Percentiles rank a stretch among this genome's conserved stretches.
phyloP scores from a whole-genome alignment of 345 rosid species.

The Anastatica hierochuntica region DNA sequence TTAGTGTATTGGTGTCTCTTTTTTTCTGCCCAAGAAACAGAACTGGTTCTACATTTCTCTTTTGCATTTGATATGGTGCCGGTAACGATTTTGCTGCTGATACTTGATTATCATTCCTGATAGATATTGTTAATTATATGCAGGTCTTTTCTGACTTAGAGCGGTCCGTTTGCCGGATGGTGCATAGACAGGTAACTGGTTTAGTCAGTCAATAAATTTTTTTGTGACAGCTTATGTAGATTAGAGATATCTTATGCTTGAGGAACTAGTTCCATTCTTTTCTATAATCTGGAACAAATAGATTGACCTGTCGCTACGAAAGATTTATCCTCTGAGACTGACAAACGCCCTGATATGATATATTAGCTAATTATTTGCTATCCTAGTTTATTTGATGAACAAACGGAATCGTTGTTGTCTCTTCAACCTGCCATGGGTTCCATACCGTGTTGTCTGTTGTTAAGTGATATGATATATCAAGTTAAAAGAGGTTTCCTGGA shows the following conservation, averaged over 20 bases:
- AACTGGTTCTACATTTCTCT: background rate
- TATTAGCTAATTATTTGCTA: background rate
- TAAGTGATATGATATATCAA: background rate
- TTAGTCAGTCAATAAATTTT: background rate
- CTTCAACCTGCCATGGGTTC: background rate
- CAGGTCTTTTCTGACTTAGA: conserved; percentile 98
- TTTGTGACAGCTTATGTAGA: conserved; percentile 1
- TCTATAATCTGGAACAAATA: background rate
- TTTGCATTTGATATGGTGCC: background rate
- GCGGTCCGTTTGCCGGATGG: conserved; percentile 92
- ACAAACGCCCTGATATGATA: background rate
- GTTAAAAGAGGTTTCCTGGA: conserved; percentile 16
- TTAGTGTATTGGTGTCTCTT: background rate
- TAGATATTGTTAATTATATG: conserved; percentile 22
- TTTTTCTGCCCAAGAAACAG: background rate
- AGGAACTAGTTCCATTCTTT: conserved; percentile 3
- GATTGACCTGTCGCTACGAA: background rate
- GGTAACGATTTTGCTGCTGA: background rate
- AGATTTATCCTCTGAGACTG: background rate
- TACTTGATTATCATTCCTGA: conserved; percentile 1
- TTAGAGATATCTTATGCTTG: background rate
- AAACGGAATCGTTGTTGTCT: background rate
- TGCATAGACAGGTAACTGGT: conserved; percentile 67
- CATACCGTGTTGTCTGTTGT: background rate
- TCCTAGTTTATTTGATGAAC: background rate